A percentile compares a stretch with the other conserved stretches of the same genome.
phyloP scores from a whole-genome alignment of 1,284 basidiomycete genomes.

The Pseudozyma sp. region DNA sequence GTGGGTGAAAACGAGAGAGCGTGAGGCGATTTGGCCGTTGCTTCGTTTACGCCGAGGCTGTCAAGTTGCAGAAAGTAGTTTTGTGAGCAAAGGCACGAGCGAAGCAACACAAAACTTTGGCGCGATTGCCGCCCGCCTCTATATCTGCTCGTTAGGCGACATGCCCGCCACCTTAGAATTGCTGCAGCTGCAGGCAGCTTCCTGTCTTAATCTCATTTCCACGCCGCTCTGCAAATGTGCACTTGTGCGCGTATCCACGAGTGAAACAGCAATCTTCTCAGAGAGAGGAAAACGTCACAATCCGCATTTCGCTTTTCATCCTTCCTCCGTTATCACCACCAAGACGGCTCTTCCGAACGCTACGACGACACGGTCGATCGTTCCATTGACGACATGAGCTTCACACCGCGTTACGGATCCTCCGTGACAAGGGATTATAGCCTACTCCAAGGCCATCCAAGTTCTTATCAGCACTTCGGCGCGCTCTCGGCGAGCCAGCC shows the following conservation, averaged over 20 bases:
- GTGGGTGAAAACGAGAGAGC: neutral
- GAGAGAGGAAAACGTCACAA: neutral
- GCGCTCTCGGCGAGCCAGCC: slow-evolving; percentile 15
- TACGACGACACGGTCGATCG: neutral
- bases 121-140: neutral
- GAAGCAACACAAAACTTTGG: neutral
- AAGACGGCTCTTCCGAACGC: too few species aligned
- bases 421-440: slow-evolving; percentile 51
- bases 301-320: neutral
- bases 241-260: neutral
- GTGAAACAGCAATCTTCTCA: neutral
- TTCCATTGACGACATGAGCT: slow-evolving; percentile 28
- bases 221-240: neutral
- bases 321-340: neutral
- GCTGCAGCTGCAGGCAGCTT: too few species aligned
- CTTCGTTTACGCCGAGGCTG: too few species aligned
- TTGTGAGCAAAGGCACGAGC: too few species aligned
- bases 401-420: slow-evolving; percentile 50
- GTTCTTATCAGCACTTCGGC: slow-evolving; percentile 48
- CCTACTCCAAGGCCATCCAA: slow-evolving; percentile 44
- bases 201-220: neutral
- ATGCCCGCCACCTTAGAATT: too few species aligned
- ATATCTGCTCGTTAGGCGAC: too few species aligned
- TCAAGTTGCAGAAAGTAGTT: too few species aligned
- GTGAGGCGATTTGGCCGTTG: too few species aligned